phyloP scores from a whole-genome alignment of 2,329 filamentous ascomycete genomes.

The Gnomoniopsis smithogilvyi region DNA sequence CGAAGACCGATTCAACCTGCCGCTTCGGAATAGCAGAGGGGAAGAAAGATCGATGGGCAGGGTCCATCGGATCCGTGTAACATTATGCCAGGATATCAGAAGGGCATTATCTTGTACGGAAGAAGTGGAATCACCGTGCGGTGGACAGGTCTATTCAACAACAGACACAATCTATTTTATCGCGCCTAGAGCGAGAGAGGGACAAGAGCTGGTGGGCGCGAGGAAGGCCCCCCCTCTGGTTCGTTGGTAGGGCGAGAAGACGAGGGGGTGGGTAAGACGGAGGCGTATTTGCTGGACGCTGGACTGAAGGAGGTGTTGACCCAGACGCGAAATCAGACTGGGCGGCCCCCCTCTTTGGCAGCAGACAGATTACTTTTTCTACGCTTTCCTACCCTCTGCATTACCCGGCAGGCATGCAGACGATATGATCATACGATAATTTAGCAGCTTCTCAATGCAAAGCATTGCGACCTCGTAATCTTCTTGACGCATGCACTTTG shows the following conservation, averaged over 20 bases:
- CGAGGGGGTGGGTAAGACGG: no score
- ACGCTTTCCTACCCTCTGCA: not conserved
- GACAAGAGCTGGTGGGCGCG: not conserved
- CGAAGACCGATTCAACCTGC: not conserved
- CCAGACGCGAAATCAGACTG: no score
- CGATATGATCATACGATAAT: slow-evolving; percentile 2
- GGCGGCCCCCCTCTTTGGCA: not conserved
- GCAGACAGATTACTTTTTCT: not conserved
- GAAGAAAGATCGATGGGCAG: not conserved
- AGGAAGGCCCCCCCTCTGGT: not conserved
- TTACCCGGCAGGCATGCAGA: not conserved
- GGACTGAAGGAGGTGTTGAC: no score
- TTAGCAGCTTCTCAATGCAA: not conserved
- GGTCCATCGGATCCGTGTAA: not conserved
- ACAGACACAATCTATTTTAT: not conserved
- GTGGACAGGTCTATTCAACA: not conserved
- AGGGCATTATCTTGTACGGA: not conserved
- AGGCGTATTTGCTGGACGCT: no score
- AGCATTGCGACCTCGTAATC: not conserved
- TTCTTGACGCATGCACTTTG: not conserved
- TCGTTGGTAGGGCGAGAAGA: not conserved
- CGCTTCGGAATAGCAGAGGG: no score
- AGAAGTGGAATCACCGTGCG: not conserved
- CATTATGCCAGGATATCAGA: not conserved
- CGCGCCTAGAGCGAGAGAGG: not conserved